These are phyloP conservation scores for Neonectria ditissima DNA, from an alignment of 2,329 filamentous ascomycete species.

Conservation along the genomic window DNA sequence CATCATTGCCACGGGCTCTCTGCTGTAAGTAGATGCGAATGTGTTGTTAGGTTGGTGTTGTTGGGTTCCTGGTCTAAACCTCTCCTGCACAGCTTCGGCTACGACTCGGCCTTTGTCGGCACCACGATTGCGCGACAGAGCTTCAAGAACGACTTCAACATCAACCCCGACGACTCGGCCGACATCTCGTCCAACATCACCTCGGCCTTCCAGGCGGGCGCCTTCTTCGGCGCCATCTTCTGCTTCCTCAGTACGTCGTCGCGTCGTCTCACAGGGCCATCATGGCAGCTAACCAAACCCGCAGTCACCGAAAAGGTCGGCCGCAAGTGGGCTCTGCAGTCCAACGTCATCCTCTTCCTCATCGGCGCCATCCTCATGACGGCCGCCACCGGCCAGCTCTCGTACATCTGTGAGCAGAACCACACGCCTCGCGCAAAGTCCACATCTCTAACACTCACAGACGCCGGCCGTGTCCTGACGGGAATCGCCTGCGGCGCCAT, in stretches of 20 bases:
- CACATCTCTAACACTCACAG: conserved; percentile 50
- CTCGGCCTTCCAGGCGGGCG: conserved; percentile 61
- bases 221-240: conserved; percentile 64
- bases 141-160: conserved; percentile 58
- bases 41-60: no score
- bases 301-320: conserved; percentile 61
- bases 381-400: conserved; percentile 54
- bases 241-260: conserved; percentile 53
- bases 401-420: conserved; percentile 56
- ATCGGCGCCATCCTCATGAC: conserved; percentile 59
- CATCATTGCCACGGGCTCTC: conserved; percentile 61
- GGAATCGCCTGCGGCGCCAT: conserved; percentile 69
- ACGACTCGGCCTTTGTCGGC: conserved; percentile 66
- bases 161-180: conserved; percentile 45
- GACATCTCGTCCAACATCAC: conserved; percentile 59
- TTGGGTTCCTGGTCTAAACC: no score
- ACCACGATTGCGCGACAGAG: conserved; percentile 63
- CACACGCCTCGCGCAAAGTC: rapidly evolving
- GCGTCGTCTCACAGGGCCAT: background rate
- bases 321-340: conserved; percentile 62
- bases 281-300: background rate
- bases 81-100: conserved; percentile 58
- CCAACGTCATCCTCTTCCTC: conserved; percentile 58
- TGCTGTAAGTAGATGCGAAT: conserved; percentile 50
- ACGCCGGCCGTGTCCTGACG: conserved; percentile 68